A percentile compares a stretch with the other conserved stretches of the same genome.
Evolutionary conservation across 2,329 filamentous ascomycete genomes (phyloP).

Genomic region (Chlorencoelia australis): DNA sequence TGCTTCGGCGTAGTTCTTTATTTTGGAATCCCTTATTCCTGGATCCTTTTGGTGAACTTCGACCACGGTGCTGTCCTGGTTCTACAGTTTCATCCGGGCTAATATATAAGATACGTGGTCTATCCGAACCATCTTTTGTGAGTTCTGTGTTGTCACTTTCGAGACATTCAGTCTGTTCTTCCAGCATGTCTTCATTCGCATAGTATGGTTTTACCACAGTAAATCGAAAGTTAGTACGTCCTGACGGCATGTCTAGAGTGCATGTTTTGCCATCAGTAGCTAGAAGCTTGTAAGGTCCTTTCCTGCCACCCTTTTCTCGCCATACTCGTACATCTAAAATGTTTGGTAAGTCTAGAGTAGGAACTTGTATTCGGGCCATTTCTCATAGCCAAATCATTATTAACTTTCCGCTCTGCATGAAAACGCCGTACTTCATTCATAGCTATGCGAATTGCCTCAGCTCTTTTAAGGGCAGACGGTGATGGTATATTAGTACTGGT

Average conservation of each 20-base stretch:
- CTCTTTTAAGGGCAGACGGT: conserved; percentile 3
- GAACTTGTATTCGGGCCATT: conserved; percentile 2
- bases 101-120: no score
- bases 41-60: neutral
- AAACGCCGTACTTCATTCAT: conserved; percentile 3
- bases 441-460: conserved; percentile 3
- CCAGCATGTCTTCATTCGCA: no score
- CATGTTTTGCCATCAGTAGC: conserved; percentile 5
- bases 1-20: no score
- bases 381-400: conserved; percentile 4
- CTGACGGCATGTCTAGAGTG: conserved; percentile 2
- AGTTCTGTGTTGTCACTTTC: no score
- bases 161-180: no score
- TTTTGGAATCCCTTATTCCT: no score
- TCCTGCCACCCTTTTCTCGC: conserved; percentile 5
- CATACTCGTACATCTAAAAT: conserved; percentile 6
- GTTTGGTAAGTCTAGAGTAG: conserved; percentile 4
- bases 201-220: conserved; percentile 9
- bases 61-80: no score
- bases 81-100: no score
- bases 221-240: conserved; percentile 2
- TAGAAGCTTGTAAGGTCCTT: conserved; percentile 7
- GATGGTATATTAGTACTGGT: conserved; percentile 3
- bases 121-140: no score
- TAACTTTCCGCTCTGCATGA: conserved; percentile 3